phyloP scores from a whole-genome alignment of 2,329 filamentous ascomycete species.

The Pestalotiopsis sp. region DNA sequence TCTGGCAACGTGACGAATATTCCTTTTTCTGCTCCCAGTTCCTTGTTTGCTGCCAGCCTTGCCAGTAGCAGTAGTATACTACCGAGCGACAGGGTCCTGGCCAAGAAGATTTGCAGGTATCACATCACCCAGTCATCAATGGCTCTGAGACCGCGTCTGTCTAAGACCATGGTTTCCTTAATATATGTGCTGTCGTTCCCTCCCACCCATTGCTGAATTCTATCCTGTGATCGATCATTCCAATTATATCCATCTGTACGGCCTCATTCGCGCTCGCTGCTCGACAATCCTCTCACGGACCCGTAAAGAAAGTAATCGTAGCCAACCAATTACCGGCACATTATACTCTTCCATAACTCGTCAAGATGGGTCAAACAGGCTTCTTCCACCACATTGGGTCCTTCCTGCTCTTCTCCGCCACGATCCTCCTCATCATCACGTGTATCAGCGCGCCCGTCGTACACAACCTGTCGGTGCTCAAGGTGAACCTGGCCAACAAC shows the following conservation, averaged over 20 bases:
- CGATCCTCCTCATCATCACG: slow-evolving; percentile 48
- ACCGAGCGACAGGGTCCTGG: slow-evolving; percentile 5
- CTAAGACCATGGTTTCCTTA: not conserved
- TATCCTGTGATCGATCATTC: not conserved
- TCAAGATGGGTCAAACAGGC: slow-evolving; percentile 31
- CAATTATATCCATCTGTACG: not conserved
- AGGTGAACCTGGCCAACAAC: slow-evolving; percentile 37
- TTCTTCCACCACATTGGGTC: slow-evolving; percentile 45
- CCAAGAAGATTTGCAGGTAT: slow-evolving; percentile 7
- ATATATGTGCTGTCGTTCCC: slow-evolving; percentile 6
- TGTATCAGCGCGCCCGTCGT: slow-evolving; percentile 50
- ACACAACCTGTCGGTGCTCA: slow-evolving; percentile 42
- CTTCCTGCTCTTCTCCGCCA: slow-evolving; percentile 44
- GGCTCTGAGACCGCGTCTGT: not conserved
- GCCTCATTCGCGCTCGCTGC: not conserved
- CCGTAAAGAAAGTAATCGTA: too few species aligned
- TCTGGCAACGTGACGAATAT: slow-evolving; percentile 10
- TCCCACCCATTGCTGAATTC: not conserved
- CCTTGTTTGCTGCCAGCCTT: slow-evolving; percentile 7
- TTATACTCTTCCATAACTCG: not conserved
- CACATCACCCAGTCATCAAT: not conserved
- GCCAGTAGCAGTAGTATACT: not conserved
- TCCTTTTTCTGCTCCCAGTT: slow-evolving; percentile 6
- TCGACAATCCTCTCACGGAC: not conserved
- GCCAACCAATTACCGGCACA: not conserved